Evolutionary conservation across 2,329 filamentous ascomycete species (phyloP), one percentile per base, ranked within the genome.

Genomic region (Neonectria punicea): DNA sequence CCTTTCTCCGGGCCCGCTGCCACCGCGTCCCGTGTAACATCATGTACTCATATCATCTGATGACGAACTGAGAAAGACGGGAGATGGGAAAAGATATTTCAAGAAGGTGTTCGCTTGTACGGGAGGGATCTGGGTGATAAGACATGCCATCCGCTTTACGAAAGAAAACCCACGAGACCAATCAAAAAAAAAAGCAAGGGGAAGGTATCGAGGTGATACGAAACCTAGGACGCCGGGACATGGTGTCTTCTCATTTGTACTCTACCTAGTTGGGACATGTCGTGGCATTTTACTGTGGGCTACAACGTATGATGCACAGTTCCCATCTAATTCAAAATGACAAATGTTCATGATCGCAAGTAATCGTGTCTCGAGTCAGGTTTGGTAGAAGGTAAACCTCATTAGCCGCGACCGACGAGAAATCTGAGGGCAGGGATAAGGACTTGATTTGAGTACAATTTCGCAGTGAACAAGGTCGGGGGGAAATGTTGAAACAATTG

Each of bases 11-110:
- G 22, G 53, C 46, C n/a, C 46, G 25, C 54, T 34, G 36, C 46
- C 25, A 53, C 36, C 14, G 18, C 59, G 60, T 53, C 55, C 44
- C 59, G 56, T 74, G 70, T 73, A 74, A 68, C 57, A 74, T 67
- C 65, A 73, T 73, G 72, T 72, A 74, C 66, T 68, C 69, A 65
- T 70, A 73, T 68, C 61, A 63, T 66, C 69, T 73, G 59, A 74
- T 65, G 70, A 74, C 58, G 66, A 72, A 67, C 61, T 66, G 67
- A 67, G 70, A 41, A 34, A 57, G 43, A 60, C 18, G 53, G 47
- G 32, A 58, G 61, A 61, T 56, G 56, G 61, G 58, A 59, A 65
- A 65, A 61, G 54, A 63, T 51, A 43, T 53, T 61, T 66, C 44
- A 70, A 22, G 54, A 51, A n/a, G 46, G 51, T 64, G 55, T 47